Evolutionary conservation across 2,329 filamentous ascomycete species (phyloP).

Genomic region (Penicillium sp.): DNA sequence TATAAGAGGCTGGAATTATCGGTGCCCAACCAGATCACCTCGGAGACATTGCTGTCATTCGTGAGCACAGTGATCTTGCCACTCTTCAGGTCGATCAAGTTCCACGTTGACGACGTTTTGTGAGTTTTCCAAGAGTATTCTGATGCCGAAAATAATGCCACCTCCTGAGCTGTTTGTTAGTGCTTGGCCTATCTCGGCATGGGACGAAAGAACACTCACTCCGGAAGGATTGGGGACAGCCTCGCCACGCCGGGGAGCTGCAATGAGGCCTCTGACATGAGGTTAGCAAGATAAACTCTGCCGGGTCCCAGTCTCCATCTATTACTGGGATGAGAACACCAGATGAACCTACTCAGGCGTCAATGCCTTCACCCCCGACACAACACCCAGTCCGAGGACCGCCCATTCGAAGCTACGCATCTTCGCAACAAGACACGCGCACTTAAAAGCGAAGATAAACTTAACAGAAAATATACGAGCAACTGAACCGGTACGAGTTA

Average conservation of each 20-base stretch:
- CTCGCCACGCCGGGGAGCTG: slow-evolving; percentile 43
- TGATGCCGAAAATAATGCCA: slow-evolving; percentile 61
- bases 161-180: slow-evolving; percentile 31
- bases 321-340: neutral
- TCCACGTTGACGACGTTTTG: slow-evolving; percentile 62
- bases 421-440: slow-evolving; percentile 12
- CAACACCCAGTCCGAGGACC: slow-evolving; percentile 29
- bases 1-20: slow-evolving; percentile 63
- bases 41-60: slow-evolving; percentile 65
- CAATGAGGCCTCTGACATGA: slow-evolving; percentile 38
- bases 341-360: slow-evolving; percentile 34
- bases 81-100: slow-evolving; percentile 71
- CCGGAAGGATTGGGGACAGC: slow-evolving; percentile 46
- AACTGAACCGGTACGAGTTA: neutral
- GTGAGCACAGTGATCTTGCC: slow-evolving; percentile 69
- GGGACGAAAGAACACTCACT: slow-evolving; percentile 31
- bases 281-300: neutral
- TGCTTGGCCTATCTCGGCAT: slow-evolving; percentile 3
- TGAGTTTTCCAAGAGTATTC: slow-evolving; percentile 81
- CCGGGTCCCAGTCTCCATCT: no score
- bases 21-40: slow-evolving; percentile 76
- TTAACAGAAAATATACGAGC: slow-evolving; percentile 4
- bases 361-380: slow-evolving; percentile 29
- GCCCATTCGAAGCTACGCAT: slow-evolving; percentile 35
- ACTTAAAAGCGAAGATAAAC: slow-evolving; percentile 8